Conservation (phyloP, 1,284 basidiomycete genomes). For the Microbotryum saponariae region DNA sequence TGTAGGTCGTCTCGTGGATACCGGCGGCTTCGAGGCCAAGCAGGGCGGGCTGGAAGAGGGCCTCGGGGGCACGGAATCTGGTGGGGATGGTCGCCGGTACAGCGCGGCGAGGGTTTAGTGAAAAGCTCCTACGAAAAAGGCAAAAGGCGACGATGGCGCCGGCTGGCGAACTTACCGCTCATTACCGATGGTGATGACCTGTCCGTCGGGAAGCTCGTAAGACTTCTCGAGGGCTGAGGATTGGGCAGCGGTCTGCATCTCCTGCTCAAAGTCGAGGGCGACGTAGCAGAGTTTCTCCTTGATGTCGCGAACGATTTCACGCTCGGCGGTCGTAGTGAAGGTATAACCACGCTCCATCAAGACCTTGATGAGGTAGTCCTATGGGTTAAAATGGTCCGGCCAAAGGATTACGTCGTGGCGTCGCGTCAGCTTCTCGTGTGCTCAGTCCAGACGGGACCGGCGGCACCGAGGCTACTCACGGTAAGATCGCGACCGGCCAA, state of each 20-base stretch:
- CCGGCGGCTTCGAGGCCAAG: slow-evolving; percentile 86
- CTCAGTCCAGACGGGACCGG: not conserved
- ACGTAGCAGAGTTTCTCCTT: slow-evolving; percentile 99
- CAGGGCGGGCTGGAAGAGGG: slow-evolving; percentile 92
- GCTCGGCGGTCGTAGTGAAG: slow-evolving; percentile 61
- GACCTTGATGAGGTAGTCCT: slow-evolving; percentile 78
- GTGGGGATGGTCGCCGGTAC: not conserved
- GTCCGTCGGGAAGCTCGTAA: slow-evolving; percentile 93
- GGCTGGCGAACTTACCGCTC: slow-evolving; percentile 55
- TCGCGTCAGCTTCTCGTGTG: not conserved
- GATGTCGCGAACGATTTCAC: slow-evolving; percentile 94
- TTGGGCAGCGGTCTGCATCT: slow-evolving; percentile 85
- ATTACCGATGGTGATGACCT: slow-evolving; percentile 93
- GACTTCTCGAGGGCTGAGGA: slow-evolving; percentile 88
- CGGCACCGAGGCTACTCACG: slow-evolving; percentile 37
- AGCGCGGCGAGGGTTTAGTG: not conserved
- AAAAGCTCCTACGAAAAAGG: not conserved
- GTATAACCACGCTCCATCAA: slow-evolving; percentile 88
- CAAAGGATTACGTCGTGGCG: not conserved
- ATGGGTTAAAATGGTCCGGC: not conserved
- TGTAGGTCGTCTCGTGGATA: slow-evolving; percentile 95
- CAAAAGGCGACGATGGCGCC: too few species aligned
- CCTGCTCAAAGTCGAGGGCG: slow-evolving; percentile 93
- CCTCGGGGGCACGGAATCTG: slow-evolving; percentile 92
- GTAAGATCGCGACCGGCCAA: slow-evolving; percentile 93